Conservation (phyloP, 1,139 yeast genomes). For the Lodderomyces orthopsilosis region DNA sequence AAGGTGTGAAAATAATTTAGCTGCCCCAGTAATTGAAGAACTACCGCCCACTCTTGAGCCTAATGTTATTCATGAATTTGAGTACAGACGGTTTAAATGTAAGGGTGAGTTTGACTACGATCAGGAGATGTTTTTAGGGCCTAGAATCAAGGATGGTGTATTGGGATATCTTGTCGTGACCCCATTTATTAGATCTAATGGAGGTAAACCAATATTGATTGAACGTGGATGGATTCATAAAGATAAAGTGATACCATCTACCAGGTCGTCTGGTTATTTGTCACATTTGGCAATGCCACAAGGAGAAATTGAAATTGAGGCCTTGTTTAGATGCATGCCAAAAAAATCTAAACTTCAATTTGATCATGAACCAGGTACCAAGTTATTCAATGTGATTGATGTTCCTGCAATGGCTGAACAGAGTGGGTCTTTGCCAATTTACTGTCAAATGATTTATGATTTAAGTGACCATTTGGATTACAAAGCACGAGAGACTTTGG, state of each 20-base stretch:
- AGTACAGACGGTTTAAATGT: conserved; percentile 71
- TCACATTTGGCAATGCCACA: conserved; percentile 68
- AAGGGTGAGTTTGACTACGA: conserved; percentile 80
- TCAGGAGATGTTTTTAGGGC: conserved; percentile 91
- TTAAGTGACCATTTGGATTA: conserved; percentile 60
- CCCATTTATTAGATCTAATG: conserved; percentile 75
- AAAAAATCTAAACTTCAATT: conserved; percentile 68
- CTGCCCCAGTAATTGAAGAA: conserved; percentile 63
- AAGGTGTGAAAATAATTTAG: conserved; percentile 74
- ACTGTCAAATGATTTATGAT: conserved; percentile 72
- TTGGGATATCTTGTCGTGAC: conserved; percentile 80
- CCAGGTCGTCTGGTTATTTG: conserved; percentile 49
- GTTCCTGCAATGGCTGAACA: conserved; percentile 75
- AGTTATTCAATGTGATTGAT: conserved; percentile 70
- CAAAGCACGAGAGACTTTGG: conserved; percentile 20
- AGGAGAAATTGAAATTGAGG: conserved; percentile 71
- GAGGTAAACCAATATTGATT: conserved; percentile 67
- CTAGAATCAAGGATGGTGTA: conserved; percentile 71
- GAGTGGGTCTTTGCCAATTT: conserved; percentile 68
- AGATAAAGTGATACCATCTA: conserved; percentile 62
- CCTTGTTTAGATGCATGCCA: conserved; percentile 73
- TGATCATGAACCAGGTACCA: conserved; percentile 64
- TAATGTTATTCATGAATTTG: conserved; percentile 62
- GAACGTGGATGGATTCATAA: conserved; percentile 94
- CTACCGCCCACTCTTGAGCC: conserved; percentile 63